Evolutionary conservation across 2,329 filamentous ascomycete species (phyloP), one percentile per base, ranked within the genome.

Genomic region (Venturia effusa): DNA sequence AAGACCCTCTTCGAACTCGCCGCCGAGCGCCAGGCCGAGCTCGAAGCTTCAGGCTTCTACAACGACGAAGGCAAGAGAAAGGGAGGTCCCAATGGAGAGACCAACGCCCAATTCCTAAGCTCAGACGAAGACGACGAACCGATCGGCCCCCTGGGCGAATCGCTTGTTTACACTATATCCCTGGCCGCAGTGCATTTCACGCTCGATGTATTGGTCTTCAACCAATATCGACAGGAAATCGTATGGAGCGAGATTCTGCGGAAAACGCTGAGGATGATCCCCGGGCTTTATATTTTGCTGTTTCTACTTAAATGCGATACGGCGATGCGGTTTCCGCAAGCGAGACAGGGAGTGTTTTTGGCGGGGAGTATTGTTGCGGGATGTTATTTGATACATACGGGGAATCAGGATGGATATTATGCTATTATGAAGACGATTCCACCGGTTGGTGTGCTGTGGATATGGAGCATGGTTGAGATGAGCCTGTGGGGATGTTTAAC

Each of bases 381-480:
- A 1, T 90, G 86, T 75, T 92, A 91, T 74, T 79, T 97, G 67
- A 87, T 97, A 60, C 80, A 89, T 68, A 85, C 92, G 62, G 91
- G 89, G 32, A 97, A 97, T 71, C 82, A 80, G 37, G 84, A 86
- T 68, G 85, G 88, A 4, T 97, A 97, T 71, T 85, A 95, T 69
- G 88, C 89, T 7, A 86, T 96, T 24, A 92, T 97, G 90, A 95
- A 96, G 78, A 86, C 85, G 67, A 89, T 92, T 0, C 94, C 94
- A n/a, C 87, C 92, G 5, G 74, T 97, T 17, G 94, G 91, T 0
- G 93, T 90, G 48, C 74, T 97, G 22, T 97, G 93, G 92, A 83
- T 97, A 4, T 97, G 93, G 92, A 86, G 88, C 39, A 87, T 97
- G 27, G 82, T 97, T 59, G 94, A 99, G 77, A 82, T 97, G 76